Base-by-base conservation (phyloP, 2,329 filamentous ascomycete species). In the Seiridium unicorne region DNA sequence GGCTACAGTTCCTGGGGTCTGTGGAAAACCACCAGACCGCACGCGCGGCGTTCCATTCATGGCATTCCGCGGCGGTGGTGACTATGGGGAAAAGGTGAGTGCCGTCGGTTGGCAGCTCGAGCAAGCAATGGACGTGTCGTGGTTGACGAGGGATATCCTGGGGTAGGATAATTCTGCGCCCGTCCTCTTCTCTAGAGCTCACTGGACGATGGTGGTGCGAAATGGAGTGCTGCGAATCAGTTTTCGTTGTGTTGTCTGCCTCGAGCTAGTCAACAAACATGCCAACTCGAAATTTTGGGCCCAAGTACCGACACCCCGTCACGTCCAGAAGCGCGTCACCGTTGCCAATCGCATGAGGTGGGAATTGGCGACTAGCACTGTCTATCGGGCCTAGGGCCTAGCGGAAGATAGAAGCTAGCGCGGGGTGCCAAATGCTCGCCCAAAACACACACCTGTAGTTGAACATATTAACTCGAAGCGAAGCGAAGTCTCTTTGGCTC, bases 31-130 rank as follows among this genome's bases (percentile, higher is more conserved):
- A 79, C 88, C 90, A 83, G 90, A 92, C 80, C 89, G 87, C 80
- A 92, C 82, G 79, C 88, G 89, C 77, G 89, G 91, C 80, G 91
- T 95, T 76, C 82, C 84, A 85, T 87, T 91, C 92, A 94, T 94
- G 78, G 86, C 87, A 89, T 89, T 76, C 77, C 79, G 79, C 71
- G 71, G 69, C 70, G 64, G 62, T 38, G 49, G 13, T n/a, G 32
- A 32, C 6, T 18, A 53, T 53, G 31, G 49, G 18, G 18, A 2
- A 26, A 53, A 53, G 32, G 8, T n/a, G 11, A 13, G 49, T 53
- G 32, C 13, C 26, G 13, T 53, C 49, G 38, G 38, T 13, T 42
- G 38, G 38, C 38, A 42, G 38, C 38, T 7, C 38, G 38, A 42
- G 38, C 38, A 42, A 42, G 38, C 38, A 42, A 42, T 2, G 38